Conservation (phyloP, 352 stramenopile genomes). For the Blastocystis sp. region DNA sequence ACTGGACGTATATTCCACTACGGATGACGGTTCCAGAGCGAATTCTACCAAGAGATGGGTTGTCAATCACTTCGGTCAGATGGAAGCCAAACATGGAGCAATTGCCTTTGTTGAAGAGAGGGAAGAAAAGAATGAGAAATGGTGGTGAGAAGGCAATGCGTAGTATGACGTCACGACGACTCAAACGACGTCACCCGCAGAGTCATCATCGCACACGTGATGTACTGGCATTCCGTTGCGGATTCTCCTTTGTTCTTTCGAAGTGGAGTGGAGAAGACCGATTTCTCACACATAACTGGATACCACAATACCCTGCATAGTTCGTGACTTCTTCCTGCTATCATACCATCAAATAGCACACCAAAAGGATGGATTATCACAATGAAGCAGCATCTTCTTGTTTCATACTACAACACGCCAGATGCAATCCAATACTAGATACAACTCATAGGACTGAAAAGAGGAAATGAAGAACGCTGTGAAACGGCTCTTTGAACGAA, state of each 20-base stretch:
- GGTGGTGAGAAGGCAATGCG: neutral
- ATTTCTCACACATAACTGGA: neutral
- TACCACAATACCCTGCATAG: neutral
- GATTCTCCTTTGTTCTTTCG: neutral
- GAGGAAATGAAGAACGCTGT: neutral
- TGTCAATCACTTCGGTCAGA: neutral
- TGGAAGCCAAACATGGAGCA: constrained; percentile 34
- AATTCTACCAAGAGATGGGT: neutral
- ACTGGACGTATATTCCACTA: constrained; percentile 3
- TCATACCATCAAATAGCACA: neutral
- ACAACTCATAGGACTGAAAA: neutral
- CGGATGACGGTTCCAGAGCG: neutral
- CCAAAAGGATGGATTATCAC: neutral
- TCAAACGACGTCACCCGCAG: neutral
- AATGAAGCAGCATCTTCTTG: too few relatives aligned
- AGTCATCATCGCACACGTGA: neutral
- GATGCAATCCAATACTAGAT: neutral
- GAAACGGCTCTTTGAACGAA: neutral
- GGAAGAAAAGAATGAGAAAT: constrained; percentile 41
- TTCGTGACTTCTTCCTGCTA: neutral
- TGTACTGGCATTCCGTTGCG: neutral
- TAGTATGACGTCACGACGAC: neutral
- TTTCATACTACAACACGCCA: too few relatives aligned
- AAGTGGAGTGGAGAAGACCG: neutral
- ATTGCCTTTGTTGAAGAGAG: neutral